A percentile compares a stretch with the other conserved stretches of the same genome.
Evolutionary conservation across 2,329 filamentous ascomycete genomes (phyloP).

Genomic region (Neurospora sp.): DNA sequence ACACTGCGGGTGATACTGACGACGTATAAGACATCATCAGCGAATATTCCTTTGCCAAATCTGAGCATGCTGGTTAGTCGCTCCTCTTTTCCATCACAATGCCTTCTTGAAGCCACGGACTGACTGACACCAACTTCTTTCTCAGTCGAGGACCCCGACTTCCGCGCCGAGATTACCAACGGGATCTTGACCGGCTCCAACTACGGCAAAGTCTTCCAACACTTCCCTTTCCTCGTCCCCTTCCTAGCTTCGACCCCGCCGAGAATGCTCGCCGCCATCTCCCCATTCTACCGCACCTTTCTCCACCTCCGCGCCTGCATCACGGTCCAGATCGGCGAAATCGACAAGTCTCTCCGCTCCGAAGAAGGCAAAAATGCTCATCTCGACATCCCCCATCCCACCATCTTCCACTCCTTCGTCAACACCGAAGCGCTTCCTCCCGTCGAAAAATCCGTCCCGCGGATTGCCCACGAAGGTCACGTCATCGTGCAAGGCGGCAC

Average conservation of each 20-base stretch:
- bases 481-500: slow-evolving; percentile 21
- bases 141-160: slow-evolving; percentile 22
- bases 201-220: slow-evolving; percentile 27
- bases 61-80: slow-evolving; percentile 6
- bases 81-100: neutral
- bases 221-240: slow-evolving; percentile 25
- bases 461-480: slow-evolving; percentile 22
- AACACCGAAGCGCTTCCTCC: slow-evolving; percentile 19
- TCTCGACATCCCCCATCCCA: slow-evolving; percentile 21
- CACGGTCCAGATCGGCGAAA: slow-evolving; percentile 24
- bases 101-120: neutral
- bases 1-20: slow-evolving; percentile 1
- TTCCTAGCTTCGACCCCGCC: slow-evolving; percentile 26
- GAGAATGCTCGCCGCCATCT: slow-evolving; percentile 21
- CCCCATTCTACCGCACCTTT: slow-evolving; percentile 28
- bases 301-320: slow-evolving; percentile 29
- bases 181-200: slow-evolving; percentile 26
- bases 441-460: slow-evolving; percentile 19
- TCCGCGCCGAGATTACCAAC: slow-evolving; percentile 25
- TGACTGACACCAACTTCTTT: slow-evolving; percentile 19
- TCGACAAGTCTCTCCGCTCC: slow-evolving; percentile 16
- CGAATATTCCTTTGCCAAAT: slow-evolving; percentile 27
- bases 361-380: slow-evolving; percentile 25
- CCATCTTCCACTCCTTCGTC: slow-evolving; percentile 23
- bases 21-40: slow-evolving; percentile 24